Conservation (phyloP, 1,139 yeast genomes). For the Kurtzmaniella quercitrusa region DNA sequence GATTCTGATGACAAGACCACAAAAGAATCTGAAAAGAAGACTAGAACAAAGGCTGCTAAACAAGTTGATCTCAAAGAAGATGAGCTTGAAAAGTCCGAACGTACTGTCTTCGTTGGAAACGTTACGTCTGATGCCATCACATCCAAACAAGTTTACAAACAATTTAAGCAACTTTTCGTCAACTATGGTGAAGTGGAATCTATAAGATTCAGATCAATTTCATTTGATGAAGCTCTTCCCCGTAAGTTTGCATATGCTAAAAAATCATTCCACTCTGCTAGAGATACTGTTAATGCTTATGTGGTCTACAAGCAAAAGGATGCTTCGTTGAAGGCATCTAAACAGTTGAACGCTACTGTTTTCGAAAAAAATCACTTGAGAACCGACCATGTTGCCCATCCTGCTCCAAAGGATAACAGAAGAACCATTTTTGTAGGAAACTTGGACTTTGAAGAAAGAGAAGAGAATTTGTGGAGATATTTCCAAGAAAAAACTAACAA, state of each 20-base stretch:
- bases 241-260: slow-evolving; percentile 88
- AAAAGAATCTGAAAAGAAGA: slow-evolving; percentile 11
- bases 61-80: slow-evolving; percentile 51
- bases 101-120: slow-evolving; percentile 89
- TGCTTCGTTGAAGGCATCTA: slow-evolving; percentile 50
- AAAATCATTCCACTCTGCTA: slow-evolving; percentile 69
- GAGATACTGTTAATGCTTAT: slow-evolving; percentile 86
- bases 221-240: slow-evolving; percentile 84
- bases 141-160: slow-evolving; percentile 56
- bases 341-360: slow-evolving; percentile 59
- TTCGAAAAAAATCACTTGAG: slow-evolving; percentile 76
- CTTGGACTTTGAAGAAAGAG: slow-evolving; percentile 87
- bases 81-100: slow-evolving; percentile 81
- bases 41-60: slow-evolving; percentile 21
- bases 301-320: slow-evolving; percentile 62
- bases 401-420: slow-evolving; percentile 79
- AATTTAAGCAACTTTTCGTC: slow-evolving; percentile 59
- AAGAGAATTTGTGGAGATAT: slow-evolving; percentile 83
- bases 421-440: slow-evolving; percentile 91
- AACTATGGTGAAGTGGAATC: slow-evolving; percentile 63
- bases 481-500: slow-evolving; percentile 62
- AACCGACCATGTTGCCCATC: slow-evolving; percentile 90
- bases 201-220: slow-evolving; percentile 86
- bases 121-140: slow-evolving; percentile 64
- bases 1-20: slow-evolving; percentile 17